Conservation (phyloP, 768 basidiomycete species). For the Lactarius tabidus region DNA sequence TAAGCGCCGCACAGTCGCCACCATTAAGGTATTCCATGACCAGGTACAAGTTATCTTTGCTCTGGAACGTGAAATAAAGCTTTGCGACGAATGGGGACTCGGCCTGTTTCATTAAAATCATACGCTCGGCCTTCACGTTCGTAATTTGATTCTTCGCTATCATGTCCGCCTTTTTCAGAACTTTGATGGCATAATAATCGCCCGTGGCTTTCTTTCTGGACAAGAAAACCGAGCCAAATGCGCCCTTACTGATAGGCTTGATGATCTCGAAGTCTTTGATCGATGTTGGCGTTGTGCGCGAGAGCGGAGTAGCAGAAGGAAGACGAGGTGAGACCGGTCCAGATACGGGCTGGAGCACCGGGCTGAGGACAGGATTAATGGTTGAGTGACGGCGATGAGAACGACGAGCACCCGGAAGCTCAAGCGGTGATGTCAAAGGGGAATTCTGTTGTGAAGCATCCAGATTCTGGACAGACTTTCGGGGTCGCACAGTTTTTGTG, state of each 20-base stretch:
- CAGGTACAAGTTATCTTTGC: conserved; percentile 96
- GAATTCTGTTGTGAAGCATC: conserved; percentile 65
- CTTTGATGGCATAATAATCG: conserved; percentile 99
- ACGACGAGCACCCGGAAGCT: conserved; percentile 47
- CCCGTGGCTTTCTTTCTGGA: conserved; percentile 98
- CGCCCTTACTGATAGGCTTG: conserved; percentile 98
- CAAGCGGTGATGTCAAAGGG: conserved; percentile 59
- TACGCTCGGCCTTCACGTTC: conserved; percentile 98
- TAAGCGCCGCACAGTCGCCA: conserved; percentile 94
- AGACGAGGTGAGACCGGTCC: conserved; percentile 84
- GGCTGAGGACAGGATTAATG: conserved; percentile 46
- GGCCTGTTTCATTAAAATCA: conserved; percentile 99
- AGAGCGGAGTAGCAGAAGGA: conserved; percentile 67
- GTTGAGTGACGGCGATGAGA: conserved; percentile 65
- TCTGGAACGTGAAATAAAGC: conserved; percentile 98
- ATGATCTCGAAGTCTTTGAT: conserved; percentile 99
- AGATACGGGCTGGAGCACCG: conserved; percentile 53
- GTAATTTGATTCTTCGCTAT: conserved; percentile 99
- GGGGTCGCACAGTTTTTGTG: conserved; percentile 50
- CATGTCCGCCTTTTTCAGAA: conserved; percentile 99
- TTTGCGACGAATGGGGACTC: conserved; percentile 98
- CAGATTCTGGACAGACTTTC: conserved; percentile 63
- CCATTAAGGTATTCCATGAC: conserved; percentile 99
- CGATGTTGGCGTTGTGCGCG: conserved; percentile 79
- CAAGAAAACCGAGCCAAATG: conserved; percentile 96